Evolutionary conservation across 2,329 filamentous ascomycete genomes (phyloP).

Genomic region (Hypoxylon sp.): DNA sequence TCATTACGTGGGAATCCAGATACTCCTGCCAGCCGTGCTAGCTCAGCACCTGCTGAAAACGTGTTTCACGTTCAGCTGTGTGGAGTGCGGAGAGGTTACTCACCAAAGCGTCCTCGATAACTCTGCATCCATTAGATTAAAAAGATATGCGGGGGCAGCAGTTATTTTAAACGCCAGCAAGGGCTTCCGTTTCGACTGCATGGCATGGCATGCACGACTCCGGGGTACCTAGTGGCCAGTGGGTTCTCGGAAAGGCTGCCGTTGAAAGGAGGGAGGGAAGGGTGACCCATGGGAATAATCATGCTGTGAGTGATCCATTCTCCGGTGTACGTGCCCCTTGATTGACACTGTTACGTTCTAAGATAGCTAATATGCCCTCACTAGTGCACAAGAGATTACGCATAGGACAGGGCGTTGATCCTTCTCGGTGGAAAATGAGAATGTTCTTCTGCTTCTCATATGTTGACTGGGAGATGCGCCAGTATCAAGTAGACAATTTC

Average conservation of each 20-base stretch:
- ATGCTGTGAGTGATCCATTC: slow-evolving; percentile 17
- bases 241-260: too few relatives aligned
- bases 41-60: slow-evolving; percentile 24
- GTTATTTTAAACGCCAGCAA: slow-evolving; percentile 11
- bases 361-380: background rate
- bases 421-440: slow-evolving; percentile 13
- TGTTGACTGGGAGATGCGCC: background rate
- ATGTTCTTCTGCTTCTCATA: slow-evolving; percentile 5
- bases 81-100: slow-evolving; percentile 9
- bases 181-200: slow-evolving; percentile 10
- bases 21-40: too few relatives aligned
- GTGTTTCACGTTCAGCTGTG: too few relatives aligned
- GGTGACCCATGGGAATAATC: slow-evolving; percentile 7
- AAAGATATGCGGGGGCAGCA: background rate
- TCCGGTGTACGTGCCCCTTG: slow-evolving; percentile 14
- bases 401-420: slow-evolving; percentile 11
- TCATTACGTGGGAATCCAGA: too few relatives aligned
- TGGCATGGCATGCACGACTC: too few relatives aligned
- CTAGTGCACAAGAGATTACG: too few relatives aligned
- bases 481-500: too few relatives aligned
- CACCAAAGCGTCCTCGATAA: slow-evolving; percentile 1
- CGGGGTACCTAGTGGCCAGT: too few relatives aligned
- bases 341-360: slow-evolving; percentile 25
- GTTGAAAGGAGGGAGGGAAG: too few relatives aligned
- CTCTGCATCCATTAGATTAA: slow-evolving; percentile 17